Base-by-base conservation (phyloP, 2,329 filamentous ascomycete species). In the Aspergillus fumigatiaffinis region DNA sequence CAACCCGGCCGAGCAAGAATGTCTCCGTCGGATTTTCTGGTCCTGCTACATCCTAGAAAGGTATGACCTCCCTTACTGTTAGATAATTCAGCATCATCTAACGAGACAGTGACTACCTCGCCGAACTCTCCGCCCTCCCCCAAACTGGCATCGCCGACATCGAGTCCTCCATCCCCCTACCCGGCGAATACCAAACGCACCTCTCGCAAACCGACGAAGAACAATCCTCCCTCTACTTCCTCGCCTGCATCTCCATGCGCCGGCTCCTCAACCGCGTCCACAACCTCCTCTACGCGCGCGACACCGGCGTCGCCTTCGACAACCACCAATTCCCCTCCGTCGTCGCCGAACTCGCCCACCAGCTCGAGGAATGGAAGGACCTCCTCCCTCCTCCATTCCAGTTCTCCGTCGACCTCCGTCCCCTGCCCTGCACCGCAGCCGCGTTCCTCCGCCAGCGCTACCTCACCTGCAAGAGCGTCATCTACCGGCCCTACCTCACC, bases 41-140 rank as follows among this genome's bases (percentile, higher is more conserved):
- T 79, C 81, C 0, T 82, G 80, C 56, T 83, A 82, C 54, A 80
- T 83, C 10, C 71, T 83, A 0, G 80, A 83, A 64, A 81, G 79
- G 79, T 77, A 42, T 6, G 38, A 20, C 26, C 46, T 38, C 4
- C 23, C 2, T n/a, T n/a, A n/a, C n/a, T n/a, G n/a, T n/a, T n/a
- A n/a, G n/a, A n/a, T n/a, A n/a, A n/a, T n/a, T n/a, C n/a, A n/a
- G n/a, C n/a, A n/a, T n/a, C n/a, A n/a, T n/a, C n/a, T n/a, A n/a
- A n/a, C n/a, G n/a, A n/a, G n/a, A n/a, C n/a, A 82, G 80, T 47
- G 80, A 83, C 61, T 81, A 82, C 51, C 74, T 83, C 14, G 80
- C 81, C 3, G 81, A 83, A 59, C 69, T 83, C 3, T 80, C 80
- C 3, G 77, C 76, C 1, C 75, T 82, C 12, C 80, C 81, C 0